Percentiles rank a stretch among this genome's conserved stretches.
Evolutionary conservation across 768 basidiomycete genomes (phyloP).

Genomic region (Boletus rubescentipes): DNA sequence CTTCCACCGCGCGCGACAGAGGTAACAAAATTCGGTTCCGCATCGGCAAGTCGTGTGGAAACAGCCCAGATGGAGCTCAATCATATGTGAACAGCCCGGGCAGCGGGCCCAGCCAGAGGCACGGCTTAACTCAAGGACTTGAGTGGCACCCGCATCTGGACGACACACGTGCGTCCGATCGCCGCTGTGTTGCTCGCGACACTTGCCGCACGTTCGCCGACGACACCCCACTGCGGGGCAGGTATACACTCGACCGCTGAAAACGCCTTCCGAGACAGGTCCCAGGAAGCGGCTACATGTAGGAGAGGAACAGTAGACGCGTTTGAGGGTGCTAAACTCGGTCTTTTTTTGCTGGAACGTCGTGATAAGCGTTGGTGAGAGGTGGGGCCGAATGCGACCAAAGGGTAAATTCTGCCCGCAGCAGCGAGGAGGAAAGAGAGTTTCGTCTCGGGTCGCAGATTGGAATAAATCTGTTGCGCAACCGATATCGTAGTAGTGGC

Average conservation of each 20-base stretch:
- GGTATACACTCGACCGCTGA: slow-evolving; percentile 21
- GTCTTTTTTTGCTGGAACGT: slow-evolving; percentile 26
- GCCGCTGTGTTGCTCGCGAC: slow-evolving; percentile 24
- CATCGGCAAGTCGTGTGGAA: slow-evolving; percentile 44
- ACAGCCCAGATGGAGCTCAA: slow-evolving; percentile 39
- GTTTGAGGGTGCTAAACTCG: slow-evolving; percentile 35
- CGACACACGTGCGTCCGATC: slow-evolving; percentile 27
- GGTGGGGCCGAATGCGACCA: slow-evolving; percentile 21
- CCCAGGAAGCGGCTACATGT: slow-evolving; percentile 40
- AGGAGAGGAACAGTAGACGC: slow-evolving; percentile 39
- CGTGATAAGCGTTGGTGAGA: slow-evolving; percentile 18
- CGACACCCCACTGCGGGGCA: slow-evolving; percentile 22
- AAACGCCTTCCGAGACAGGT: slow-evolving; percentile 24
- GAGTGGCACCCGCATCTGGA: slow-evolving; percentile 24
- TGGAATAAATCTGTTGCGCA: slow-evolving; percentile 38
- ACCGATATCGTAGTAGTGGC: slow-evolving; percentile 35
- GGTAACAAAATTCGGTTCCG: slow-evolving; percentile 40
- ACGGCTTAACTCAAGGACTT: slow-evolving; percentile 27
- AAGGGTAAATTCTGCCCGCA: slow-evolving; percentile 34
- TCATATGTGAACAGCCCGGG: slow-evolving; percentile 39
- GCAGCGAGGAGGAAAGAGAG: slow-evolving; percentile 42
- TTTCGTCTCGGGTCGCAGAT: slow-evolving; percentile 36
- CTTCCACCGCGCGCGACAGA: slow-evolving; percentile 61
- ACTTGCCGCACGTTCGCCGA: slow-evolving; percentile 25
- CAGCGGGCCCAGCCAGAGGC: slow-evolving; percentile 38